Conservation (phyloP, 2,329 filamentous ascomycete genomes). For the Phaeophleospora eucalypticola region DNA sequence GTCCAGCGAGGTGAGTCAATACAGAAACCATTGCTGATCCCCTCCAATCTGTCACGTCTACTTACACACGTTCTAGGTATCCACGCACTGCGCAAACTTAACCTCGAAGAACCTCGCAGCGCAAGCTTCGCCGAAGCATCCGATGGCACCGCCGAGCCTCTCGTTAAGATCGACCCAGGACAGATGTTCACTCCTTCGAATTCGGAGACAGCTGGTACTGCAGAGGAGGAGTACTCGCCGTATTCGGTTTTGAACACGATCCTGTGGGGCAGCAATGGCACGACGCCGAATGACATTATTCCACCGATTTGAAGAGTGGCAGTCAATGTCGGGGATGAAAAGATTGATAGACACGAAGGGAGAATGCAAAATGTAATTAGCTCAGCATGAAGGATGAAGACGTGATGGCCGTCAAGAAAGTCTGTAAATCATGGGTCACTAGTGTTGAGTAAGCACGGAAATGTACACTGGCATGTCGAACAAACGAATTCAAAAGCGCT, state of each 20-base stretch:
- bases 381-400: no score
- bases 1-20: slow-evolving; percentile 40
- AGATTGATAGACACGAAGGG: no score
- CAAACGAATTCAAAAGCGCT: no score
- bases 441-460: no score
- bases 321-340: no score
- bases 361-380: no score
- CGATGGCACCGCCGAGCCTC: not conserved
- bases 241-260: slow-evolving; percentile 49
- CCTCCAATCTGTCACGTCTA: no score
- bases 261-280: slow-evolving; percentile 29
- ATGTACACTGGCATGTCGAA: no score
- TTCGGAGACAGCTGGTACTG: slow-evolving; percentile 27
- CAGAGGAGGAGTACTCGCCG: slow-evolving; percentile 39
- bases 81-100: slow-evolving; percentile 42
- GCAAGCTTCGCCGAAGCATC: slow-evolving; percentile 7
- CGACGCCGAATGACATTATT: not conserved
- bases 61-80: slow-evolving; percentile 29
- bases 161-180: slow-evolving; percentile 23
- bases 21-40: no score
- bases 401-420: no score
- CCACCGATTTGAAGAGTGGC: no score
- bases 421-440: no score
- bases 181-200: slow-evolving; percentile 27
- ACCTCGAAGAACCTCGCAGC: slow-evolving; percentile 21